phyloP scores from a whole-genome alignment of 768 basidiomycete genomes.

The Xanthoconium stramineum region DNA sequence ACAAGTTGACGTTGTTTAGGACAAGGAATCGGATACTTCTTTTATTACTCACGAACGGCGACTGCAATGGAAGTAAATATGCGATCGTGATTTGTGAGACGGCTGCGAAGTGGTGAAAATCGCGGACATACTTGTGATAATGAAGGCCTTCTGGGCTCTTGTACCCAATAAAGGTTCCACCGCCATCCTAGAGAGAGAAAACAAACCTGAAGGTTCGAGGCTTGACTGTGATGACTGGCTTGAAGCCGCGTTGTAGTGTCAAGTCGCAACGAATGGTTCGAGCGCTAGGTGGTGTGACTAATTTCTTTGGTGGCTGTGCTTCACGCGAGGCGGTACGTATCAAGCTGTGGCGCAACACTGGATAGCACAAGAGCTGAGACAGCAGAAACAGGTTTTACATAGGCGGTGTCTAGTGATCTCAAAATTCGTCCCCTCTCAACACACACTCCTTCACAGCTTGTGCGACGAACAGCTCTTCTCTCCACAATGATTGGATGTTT shows the following conservation, averaged over 20 bases:
- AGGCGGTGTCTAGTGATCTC: not conserved
- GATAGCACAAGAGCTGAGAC: not conserved
- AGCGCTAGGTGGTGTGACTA: not conserved
- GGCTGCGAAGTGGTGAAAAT: not conserved
- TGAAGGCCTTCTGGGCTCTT: constrained; percentile 67
- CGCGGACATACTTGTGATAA: constrained; percentile 57
- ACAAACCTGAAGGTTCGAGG: constrained; percentile 11
- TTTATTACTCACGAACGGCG: constrained; percentile 53
- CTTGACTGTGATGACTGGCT: constrained; percentile 13
- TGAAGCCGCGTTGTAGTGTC: not conserved
- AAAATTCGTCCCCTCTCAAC: constrained; percentile 48
- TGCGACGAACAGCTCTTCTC: constrained; percentile 56
- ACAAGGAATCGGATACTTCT: not conserved
- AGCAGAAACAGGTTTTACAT: too few species aligned
- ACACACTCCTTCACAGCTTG: constrained; percentile 45
- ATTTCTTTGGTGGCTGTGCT: constrained; percentile 19
- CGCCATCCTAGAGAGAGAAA: constrained; percentile 48
- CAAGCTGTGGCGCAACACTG: not conserved
- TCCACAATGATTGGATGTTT: constrained; percentile 54
- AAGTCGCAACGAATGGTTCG: not conserved
- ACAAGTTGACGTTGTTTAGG: not conserved
- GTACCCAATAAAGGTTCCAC: constrained; percentile 71
- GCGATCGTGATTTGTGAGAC: constrained; percentile 10
- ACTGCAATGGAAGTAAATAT: constrained; percentile 34
- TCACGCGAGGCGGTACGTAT: not conserved